A percentile compares a stretch with the other conserved stretches of the same genome.
Evolutionary conservation across 371 early-diverging fungal species (phyloP).

Genomic region (Saksenaea vasiformis): DNA sequence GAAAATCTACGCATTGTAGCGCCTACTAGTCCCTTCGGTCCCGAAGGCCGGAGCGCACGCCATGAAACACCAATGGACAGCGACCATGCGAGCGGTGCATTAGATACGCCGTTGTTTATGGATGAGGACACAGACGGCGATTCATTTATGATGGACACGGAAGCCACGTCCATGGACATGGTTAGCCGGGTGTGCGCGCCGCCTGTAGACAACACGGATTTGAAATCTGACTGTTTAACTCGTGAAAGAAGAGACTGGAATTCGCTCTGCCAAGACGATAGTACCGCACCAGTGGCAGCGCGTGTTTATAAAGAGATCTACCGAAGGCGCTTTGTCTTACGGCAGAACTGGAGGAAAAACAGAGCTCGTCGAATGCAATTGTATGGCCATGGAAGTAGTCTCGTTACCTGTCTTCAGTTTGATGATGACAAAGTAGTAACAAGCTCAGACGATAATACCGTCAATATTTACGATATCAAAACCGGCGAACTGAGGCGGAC

Average conservation of each 20-base stretch:
- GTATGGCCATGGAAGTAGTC: constrained; percentile 76
- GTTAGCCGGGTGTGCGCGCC: not conserved
- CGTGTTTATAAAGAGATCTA: constrained; percentile 55
- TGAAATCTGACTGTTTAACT: not conserved
- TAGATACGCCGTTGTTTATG: not conserved
- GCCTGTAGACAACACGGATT: not conserved
- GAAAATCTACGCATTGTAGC: not conserved
- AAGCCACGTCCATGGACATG: not conserved
- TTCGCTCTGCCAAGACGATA: not conserved
- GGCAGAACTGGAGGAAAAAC: constrained; percentile 84
- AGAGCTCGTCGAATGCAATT: constrained; percentile 73
- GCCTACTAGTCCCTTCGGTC: not conserved
- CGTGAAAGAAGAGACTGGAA: not conserved
- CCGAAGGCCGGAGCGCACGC: not conserved
- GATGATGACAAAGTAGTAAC: constrained; percentile 90
- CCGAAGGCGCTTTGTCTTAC: constrained; percentile 70
- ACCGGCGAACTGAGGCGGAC: constrained; percentile 70
- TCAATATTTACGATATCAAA: constrained; percentile 85
- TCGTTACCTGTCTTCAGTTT: constrained; percentile 95
- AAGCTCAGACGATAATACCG: constrained; percentile 87
- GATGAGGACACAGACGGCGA: not conserved
- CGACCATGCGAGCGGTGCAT: not conserved
- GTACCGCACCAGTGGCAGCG: not conserved
- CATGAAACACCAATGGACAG: not conserved
- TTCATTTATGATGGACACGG: not conserved